Base-by-base conservation (phyloP, 495 filamentous ascomycete genomes). In the Tuber aestivum region DNA sequence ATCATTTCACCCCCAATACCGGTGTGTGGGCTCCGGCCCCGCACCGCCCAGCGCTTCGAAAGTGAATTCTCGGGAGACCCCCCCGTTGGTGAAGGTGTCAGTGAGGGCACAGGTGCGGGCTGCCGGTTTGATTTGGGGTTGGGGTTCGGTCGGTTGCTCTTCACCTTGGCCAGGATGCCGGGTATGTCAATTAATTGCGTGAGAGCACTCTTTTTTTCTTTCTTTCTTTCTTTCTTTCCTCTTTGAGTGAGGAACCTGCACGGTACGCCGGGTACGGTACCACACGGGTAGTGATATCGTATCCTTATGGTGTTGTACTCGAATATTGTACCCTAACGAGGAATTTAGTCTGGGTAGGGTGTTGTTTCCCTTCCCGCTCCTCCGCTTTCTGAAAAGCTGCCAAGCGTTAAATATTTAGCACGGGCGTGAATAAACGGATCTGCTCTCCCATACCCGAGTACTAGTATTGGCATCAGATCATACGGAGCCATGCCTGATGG, bases 81-180 rank as follows among this genome's bases (percentile, higher is more conserved):
- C 50, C 50, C 50, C 1, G 50, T 56, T 56, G 45, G 45, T 48
- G 50, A 56, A 56, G 50, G 50, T 56, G 50, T 27, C n/a, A 56
- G 50, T 12, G 50, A 23, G 45, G 45, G 21, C 23, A 56, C 50
- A n/a, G 45, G 45, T 48, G 45, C 45, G 45, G 45, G 50, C 50
- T 56, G 50, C n/a, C 50, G 50, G 50, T 56, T 56, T n/a, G n/a
- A 56, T 27, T n/a, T 56, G n/a, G 50, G 50, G 50, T 56, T 56
- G 50, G 50, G 50, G 50, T 56, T 56, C 50, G 48, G 48, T 56
- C 48, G 48, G 48, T n/a, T 56, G 48, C 50, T 56, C 50, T 56
- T 23, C 9, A 56, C 27, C n/a, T 23, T 56, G 50, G 50, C 50
- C n/a, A 27, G 9, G 50, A 56, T 56, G n/a, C 50, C 50, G 50